Evolutionary conservation across 257 asterid genomes (phyloP).

Genomic region (Thymus quinquecostatus): DNA sequence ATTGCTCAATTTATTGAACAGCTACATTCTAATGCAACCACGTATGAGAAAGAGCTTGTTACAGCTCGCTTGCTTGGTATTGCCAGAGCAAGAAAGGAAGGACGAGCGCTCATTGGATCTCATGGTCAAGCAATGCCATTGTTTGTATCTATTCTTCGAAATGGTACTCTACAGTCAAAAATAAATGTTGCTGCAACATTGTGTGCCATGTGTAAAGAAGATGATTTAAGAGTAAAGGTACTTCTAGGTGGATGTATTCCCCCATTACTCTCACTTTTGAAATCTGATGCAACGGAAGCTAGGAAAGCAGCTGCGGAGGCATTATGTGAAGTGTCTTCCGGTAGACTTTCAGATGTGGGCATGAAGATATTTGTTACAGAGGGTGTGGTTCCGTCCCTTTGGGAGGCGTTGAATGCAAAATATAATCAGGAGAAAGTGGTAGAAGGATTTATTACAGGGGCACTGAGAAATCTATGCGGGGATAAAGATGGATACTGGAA

Average conservation of each 20-base stretch:
- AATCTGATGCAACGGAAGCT: slow-evolving; percentile 66
- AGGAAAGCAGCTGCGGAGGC: slow-evolving; percentile 93
- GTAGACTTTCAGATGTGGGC: slow-evolving; percentile 78
- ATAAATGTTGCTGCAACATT: slow-evolving; percentile 71
- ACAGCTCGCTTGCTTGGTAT: slow-evolving; percentile 89
- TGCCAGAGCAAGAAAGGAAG: slow-evolving; percentile 82
- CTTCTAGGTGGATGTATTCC: slow-evolving; percentile 94
- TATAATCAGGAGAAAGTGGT: slow-evolving; percentile 73
- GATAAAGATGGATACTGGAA: slow-evolving; percentile 81
- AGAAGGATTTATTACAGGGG: slow-evolving; percentile 74
- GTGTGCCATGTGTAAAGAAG: slow-evolving; percentile 70
- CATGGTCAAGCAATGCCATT: slow-evolving; percentile 91
- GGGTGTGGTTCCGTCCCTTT: slow-evolving; percentile 76
- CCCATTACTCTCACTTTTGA: slow-evolving; percentile 74
- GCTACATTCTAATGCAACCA: slow-evolving; percentile 65
- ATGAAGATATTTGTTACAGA: slow-evolving; percentile 81
- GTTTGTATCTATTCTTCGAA: slow-evolving; percentile 77
- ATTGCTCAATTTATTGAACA: slow-evolving; percentile 82
- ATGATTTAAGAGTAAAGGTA: slow-evolving; percentile 79
- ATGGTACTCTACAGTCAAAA: slow-evolving; percentile 69
- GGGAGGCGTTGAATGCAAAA: slow-evolving; percentile 69
- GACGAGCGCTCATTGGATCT: slow-evolving; percentile 75
- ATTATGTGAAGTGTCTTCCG: slow-evolving; percentile 65
- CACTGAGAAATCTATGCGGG: slow-evolving; percentile 87
- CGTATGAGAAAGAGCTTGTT: slow-evolving; percentile 79